Percentiles rank a stretch among this genome's conserved stretches.
Evolutionary conservation across 768 basidiomycete species (phyloP).

Genomic region (Amanita fuliginea): DNA sequence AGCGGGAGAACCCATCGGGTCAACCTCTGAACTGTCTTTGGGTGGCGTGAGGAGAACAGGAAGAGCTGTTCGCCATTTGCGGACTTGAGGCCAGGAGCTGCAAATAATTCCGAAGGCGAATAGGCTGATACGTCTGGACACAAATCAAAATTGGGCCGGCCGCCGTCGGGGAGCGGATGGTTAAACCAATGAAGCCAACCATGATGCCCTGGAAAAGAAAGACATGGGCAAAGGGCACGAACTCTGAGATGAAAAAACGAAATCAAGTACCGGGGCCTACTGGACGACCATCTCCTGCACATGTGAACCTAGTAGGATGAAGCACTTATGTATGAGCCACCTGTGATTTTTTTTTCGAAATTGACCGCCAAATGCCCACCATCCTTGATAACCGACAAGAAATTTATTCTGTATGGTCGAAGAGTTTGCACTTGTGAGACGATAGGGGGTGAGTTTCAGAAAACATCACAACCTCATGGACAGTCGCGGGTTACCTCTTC

Average conservation of each 20-base stretch:
- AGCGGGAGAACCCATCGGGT: too few relatives aligned
- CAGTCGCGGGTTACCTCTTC: constrained; percentile 24
- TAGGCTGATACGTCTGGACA: constrained; percentile 76
- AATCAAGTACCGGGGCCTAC: constrained; percentile 39
- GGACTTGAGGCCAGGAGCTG: constrained; percentile 53
- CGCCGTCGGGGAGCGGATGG: constrained; percentile 55
- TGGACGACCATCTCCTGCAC: constrained; percentile 56
- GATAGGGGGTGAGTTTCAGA: background rate
- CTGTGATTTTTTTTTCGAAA: background rate
- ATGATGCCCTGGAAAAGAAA: constrained; percentile 41
- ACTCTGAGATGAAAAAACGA: background rate
- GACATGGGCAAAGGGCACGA: background rate
- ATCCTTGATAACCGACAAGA: constrained; percentile 81
- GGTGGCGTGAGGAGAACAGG: constrained; percentile 71
- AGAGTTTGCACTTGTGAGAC: constrained; percentile 43
- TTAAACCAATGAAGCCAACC: constrained; percentile 86
- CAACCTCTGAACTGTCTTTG: constrained; percentile 57
- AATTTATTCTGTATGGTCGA: constrained; percentile 77
- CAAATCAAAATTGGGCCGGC: constrained; percentile 61
- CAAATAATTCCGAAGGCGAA: constrained; percentile 57
- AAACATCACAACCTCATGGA: background rate
- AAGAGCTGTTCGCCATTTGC: constrained; percentile 47
- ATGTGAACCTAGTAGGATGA: constrained; percentile 50
- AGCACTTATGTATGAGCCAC: background rate
- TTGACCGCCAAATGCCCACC: constrained; percentile 31